These are phyloP conservation scores for Aurantiochytrium sp. DNA, from an alignment of 108 stramenopile genomes.

Conservation along the genomic window DNA sequence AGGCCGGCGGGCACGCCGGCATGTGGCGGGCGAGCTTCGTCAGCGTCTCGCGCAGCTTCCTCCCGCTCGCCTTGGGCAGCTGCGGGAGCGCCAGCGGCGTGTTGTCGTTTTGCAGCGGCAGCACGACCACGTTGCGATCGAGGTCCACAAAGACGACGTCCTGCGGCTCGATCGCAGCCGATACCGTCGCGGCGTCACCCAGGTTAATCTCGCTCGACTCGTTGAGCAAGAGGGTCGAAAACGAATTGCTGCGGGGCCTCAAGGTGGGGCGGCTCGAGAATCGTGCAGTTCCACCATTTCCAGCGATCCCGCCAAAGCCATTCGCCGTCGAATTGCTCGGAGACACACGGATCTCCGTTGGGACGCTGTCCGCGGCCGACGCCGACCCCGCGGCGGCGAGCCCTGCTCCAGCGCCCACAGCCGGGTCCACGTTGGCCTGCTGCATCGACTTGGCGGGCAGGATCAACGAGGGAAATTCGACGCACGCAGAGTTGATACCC, in stretches of 20 bases:
- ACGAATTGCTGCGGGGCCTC: neutral
- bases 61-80: neutral
- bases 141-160: conserved; percentile 8
- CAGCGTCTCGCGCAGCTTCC: neutral
- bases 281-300: neutral
- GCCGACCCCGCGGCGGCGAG: too few relatives aligned
- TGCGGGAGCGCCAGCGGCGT: neutral
- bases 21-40: neutral
- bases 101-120: neutral
- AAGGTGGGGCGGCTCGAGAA: neutral
- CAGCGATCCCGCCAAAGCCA: too few relatives aligned
- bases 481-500: neutral
- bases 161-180: neutral
- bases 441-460: neutral
- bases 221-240: neutral
- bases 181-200: neutral
- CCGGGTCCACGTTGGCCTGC: too few relatives aligned
- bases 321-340: too few relatives aligned
- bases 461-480: neutral
- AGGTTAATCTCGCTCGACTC: neutral
- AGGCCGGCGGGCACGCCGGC: too few relatives aligned
- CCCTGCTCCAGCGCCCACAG: too few relatives aligned
- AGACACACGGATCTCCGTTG: too few relatives aligned
- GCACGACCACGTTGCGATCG: neutral
- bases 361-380: too few relatives aligned